Evolutionary conservation across 192 early-diverging fungal species (phyloP).

Genomic region (Coemansia sp.): DNA sequence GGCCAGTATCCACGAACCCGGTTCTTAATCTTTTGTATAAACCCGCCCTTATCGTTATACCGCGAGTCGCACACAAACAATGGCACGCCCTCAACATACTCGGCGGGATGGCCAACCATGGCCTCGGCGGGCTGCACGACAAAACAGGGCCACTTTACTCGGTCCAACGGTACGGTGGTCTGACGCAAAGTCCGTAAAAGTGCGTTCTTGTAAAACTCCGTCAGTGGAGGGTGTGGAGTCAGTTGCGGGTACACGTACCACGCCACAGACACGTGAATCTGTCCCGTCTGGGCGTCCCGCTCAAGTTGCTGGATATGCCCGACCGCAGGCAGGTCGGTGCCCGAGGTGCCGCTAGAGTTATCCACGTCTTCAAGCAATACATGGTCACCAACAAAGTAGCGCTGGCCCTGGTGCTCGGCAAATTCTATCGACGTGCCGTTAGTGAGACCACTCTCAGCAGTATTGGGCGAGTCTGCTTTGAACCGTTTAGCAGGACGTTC

Average conservation of each 20-base stretch:
- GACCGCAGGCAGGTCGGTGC: conserved; percentile 23
- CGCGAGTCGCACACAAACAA: conserved; percentile 49
- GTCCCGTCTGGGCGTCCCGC: not conserved
- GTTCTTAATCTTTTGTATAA: conserved; percentile 48
- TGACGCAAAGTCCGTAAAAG: conserved; percentile 40
- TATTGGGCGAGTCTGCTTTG: not conserved
- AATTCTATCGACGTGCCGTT: not conserved
- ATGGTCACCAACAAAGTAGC: conserved; percentile 48
- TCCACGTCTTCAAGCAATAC: conserved; percentile 36
- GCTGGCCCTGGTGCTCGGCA: conserved; percentile 31
- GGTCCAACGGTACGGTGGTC: conserved; percentile 27
- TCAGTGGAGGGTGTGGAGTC: conserved; percentile 35
- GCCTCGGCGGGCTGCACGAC: conserved; percentile 39
- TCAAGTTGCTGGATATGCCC: conserved; percentile 43
- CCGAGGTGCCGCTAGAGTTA: conserved; percentile 32
- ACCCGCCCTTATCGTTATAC: conserved; percentile 47
- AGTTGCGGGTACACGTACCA: conserved; percentile 48
- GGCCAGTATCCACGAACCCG: conserved; percentile 37
- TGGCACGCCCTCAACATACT: conserved; percentile 25
- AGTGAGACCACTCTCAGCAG: not conserved
- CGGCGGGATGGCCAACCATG: conserved; percentile 34
- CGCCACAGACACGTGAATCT: conserved; percentile 6
- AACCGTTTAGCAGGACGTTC: conserved; percentile 17
- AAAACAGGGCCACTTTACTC: conserved; percentile 25
- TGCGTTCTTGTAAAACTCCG: conserved; percentile 44